A percentile compares a stretch with the other conserved stretches of the same genome.
Conservation (phyloP, 1,139 yeast species). For the Hyphopichia khmerensis region DNA sequence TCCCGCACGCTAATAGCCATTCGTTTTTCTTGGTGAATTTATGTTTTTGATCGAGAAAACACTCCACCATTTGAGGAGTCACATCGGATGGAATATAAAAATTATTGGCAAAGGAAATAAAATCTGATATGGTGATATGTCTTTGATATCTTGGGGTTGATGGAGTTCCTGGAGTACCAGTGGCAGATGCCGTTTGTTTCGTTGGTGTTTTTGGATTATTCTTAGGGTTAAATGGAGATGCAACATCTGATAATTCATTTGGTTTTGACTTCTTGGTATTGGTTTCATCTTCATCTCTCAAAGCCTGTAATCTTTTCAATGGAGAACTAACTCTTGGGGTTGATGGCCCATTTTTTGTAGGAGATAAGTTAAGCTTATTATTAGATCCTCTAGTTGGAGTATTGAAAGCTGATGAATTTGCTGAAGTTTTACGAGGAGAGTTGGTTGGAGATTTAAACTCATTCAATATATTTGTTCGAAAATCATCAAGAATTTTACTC, state of each 20-base stretch:
- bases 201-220: slow-evolving; percentile 8
- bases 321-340: slow-evolving; percentile 8
- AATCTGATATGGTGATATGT: slow-evolving; percentile 44
- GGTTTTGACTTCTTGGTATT: neutral
- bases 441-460: slow-evolving; percentile 28
- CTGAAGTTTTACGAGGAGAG: slow-evolving; percentile 23
- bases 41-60: slow-evolving; percentile 50
- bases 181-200: slow-evolving; percentile 3
- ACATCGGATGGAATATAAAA: slow-evolving; percentile 59
- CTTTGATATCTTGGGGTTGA: slow-evolving; percentile 5
- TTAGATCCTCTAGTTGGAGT: slow-evolving; percentile 2
- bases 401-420: slow-evolving; percentile 6
- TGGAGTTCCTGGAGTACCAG: slow-evolving; percentile 11
- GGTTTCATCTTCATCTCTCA: slow-evolving; percentile 5
- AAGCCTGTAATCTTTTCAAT: slow-evolving; percentile 10
- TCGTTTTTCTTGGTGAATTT: slow-evolving; percentile 54
- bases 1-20: slow-evolving; percentile 69
- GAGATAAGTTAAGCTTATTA: neutral
- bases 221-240: slow-evolving; percentile 35
- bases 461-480: slow-evolving; percentile 34
- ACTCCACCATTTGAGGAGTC: slow-evolving; percentile 49
- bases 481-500: slow-evolving; percentile 40
- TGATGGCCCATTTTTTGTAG: slow-evolving; percentile 1
- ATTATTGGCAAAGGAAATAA: slow-evolving; percentile 59
- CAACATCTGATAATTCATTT: slow-evolving; percentile 13